Evolutionary conservation across 768 basidiomycete genomes (phyloP), one percentile per base, ranked within the genome.

Genomic region (Wakefieldia striispora): DNA sequence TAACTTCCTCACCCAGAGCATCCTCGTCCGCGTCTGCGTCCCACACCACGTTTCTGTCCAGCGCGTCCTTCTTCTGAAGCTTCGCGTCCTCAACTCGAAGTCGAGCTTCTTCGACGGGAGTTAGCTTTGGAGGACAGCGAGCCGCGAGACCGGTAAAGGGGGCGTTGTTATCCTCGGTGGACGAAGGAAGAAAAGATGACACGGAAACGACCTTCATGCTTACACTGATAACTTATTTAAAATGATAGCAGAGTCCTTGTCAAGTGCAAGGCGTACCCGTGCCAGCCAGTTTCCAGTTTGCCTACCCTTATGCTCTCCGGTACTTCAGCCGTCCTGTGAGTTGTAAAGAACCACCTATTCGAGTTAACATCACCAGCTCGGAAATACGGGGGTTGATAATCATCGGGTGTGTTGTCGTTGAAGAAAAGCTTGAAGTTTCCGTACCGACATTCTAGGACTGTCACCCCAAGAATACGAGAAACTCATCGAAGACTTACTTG

Each of bases 401-500:
- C 84, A 9, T 75, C 71, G 0, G 92, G 92, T 12, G 90, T 84
- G 19, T 81, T 75, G 40, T 89, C 83, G 13, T 85, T 86, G 64
- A 92, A 94, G 63, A 86, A 91, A 11, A 91, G 68, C 63, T 95
- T 94, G 73, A 94, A 90, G 19, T 86, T 89, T n/a, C 91, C 88
- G 60, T 77, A 94, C 29, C 91, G 85, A 40, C 83, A 84, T 58
- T 82, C 90, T 89, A 60, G 16, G 17, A 34, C 29, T 36, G 34
- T 43, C 20, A 52, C 16, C 39, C 12, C n/a, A 23, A 23, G 24
- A 43, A 46, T 45, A 40, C 5, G 45, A 29, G 54, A 19, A 3
- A 46, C 19, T 45, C 10, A 19, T 35, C 40, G 8, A 54, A 17
- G 8, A 70, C 82, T 41, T 62, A 89, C 91, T 84, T 6, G 91